A percentile compares a stretch with the other conserved stretches of the same genome.
phyloP scores from a whole-genome alignment of 1,284 basidiomycete genomes.

The Ceratobasidium sp. region DNA sequence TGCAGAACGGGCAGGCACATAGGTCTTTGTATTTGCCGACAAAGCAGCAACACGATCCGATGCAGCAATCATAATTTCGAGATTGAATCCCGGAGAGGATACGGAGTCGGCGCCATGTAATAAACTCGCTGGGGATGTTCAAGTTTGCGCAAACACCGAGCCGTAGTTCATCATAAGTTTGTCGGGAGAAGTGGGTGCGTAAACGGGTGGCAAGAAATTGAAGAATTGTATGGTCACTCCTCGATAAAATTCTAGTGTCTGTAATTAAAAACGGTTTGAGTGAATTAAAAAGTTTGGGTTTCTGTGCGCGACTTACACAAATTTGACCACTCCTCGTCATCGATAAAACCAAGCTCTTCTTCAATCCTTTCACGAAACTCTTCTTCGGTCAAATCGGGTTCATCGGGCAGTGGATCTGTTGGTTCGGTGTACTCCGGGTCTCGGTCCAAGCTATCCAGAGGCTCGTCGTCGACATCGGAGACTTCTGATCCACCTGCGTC shows the following conservation, averaged over 20 bases:
- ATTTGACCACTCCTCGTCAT: neutral
- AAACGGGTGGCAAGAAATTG: neutral
- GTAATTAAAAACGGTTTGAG: neutral
- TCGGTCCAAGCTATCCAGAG: neutral
- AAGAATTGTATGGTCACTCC: neutral
- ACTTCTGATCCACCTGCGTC: neutral
- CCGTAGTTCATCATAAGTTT: constrained; percentile 5
- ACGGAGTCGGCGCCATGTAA: constrained; percentile 7
- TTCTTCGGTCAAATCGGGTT: neutral
- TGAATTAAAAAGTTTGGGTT: neutral
- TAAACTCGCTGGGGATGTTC: constrained; percentile 11
- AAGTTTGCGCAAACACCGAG: neutral
- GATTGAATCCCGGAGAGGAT: constrained; percentile 7
- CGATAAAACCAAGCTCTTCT: neutral
- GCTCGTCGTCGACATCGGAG: neutral
- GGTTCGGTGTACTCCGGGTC: constrained; percentile 3
- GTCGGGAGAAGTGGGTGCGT: constrained; percentile 12
- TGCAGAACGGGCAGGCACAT: constrained; percentile 52
- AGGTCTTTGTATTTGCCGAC: constrained; percentile 53
- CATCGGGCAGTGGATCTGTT: neutral
- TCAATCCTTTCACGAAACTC: neutral
- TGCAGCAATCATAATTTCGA: constrained; percentile 55
- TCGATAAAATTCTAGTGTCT: neutral
- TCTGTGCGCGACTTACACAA: neutral
- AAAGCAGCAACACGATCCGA: constrained; percentile 55